Percentiles rank a stretch among this genome's conserved stretches.
Evolutionary conservation across 2,329 filamentous ascomycete species (phyloP).

Genomic region (Colletotrichum horii): DNA sequence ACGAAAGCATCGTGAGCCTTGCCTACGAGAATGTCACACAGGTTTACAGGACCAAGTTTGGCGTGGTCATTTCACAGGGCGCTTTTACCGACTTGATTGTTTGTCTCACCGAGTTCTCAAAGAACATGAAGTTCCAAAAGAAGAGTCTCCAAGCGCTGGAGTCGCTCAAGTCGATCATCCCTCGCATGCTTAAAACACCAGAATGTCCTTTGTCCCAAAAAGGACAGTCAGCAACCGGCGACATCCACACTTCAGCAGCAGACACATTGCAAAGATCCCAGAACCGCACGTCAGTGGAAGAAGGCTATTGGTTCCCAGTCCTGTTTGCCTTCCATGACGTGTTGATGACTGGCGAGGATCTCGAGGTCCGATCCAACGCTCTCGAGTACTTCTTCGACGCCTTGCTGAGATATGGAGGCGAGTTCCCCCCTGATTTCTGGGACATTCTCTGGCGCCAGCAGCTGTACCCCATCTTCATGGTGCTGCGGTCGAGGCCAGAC

Average conservation of each 20-base stretch:
- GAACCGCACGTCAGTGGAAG: conserved; percentile 86
- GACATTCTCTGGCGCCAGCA: conserved; percentile 97
- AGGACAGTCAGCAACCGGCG: conserved; percentile 37
- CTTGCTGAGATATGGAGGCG: conserved; percentile 85
- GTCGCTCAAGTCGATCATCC: conserved; percentile 89
- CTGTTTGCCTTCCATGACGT: conserved; percentile 99
- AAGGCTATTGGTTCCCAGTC: conserved; percentile 98
- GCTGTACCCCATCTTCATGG: conserved; percentile 98
- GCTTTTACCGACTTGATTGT: conserved; percentile 97
- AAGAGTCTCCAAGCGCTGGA: conserved; percentile 97
- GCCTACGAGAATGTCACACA: conserved; percentile 97
- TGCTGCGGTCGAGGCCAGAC: conserved; percentile 92
- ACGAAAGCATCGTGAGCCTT: conserved; percentile 94
- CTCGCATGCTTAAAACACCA: conserved; percentile 92
- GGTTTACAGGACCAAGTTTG: conserved; percentile 94
- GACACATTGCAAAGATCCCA: conserved; percentile 59
- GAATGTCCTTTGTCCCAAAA: conserved; percentile 88
- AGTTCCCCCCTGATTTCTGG: conserved; percentile 95
- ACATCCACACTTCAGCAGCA: conserved; percentile 45
- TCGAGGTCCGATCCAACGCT: conserved; percentile 90
- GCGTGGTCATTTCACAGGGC: conserved; percentile 93
- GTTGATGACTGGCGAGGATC: conserved; percentile 97
- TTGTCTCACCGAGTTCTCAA: conserved; percentile 97
- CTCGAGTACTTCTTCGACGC: conserved; percentile 97
- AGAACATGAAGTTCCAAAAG: conserved; percentile 98